A percentile compares a stretch with the other conserved stretches of the same genome.
Evolutionary conservation across 345 rosid species (phyloP).

Genomic region (Ceriops decandra): DNA sequence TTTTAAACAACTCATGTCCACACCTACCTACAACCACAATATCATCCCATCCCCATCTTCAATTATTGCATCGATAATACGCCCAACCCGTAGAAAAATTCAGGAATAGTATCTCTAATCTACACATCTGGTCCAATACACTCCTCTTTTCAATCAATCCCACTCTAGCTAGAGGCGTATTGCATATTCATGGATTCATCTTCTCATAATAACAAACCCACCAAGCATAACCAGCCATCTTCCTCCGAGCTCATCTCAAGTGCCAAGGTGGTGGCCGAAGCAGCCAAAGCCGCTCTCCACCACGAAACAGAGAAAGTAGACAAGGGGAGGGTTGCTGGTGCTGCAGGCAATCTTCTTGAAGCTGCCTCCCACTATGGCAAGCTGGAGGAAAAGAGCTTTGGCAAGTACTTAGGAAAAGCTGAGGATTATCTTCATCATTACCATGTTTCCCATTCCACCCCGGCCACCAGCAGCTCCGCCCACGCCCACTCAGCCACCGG

Average conservation of each 20-base stretch:
- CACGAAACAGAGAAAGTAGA: constrained; percentile 44
- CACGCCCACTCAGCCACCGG: constrained; percentile 9
- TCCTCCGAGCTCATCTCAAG: constrained; percentile 56
- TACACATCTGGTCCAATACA: no score
- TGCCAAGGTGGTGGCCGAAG: constrained; percentile 66
- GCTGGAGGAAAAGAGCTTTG: constrained; percentile 49
- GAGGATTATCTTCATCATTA: constrained; percentile 64
- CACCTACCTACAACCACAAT: no score
- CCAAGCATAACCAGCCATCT: constrained; percentile 23
- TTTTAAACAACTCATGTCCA: no score
- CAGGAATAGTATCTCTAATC: no score
- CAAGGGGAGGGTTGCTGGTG: constrained; percentile 54
- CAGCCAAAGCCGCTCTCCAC: constrained; percentile 44
- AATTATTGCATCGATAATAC: no score
- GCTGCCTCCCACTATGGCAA: constrained; percentile 70
- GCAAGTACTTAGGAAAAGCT: constrained; percentile 67
- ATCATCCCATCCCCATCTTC: no score
- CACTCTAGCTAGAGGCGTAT: background rate
- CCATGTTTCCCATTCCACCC: constrained; percentile 34
- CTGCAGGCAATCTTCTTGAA: constrained; percentile 50
- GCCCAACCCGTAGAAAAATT: no score
- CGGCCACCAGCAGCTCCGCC: constrained; percentile 10
- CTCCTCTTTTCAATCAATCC: no score
- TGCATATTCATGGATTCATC: background rate
- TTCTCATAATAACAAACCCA: background rate